phyloP scores from a whole-genome alignment of 352 stramenopile genomes.

The Phytopythium oedochilum region DNA sequence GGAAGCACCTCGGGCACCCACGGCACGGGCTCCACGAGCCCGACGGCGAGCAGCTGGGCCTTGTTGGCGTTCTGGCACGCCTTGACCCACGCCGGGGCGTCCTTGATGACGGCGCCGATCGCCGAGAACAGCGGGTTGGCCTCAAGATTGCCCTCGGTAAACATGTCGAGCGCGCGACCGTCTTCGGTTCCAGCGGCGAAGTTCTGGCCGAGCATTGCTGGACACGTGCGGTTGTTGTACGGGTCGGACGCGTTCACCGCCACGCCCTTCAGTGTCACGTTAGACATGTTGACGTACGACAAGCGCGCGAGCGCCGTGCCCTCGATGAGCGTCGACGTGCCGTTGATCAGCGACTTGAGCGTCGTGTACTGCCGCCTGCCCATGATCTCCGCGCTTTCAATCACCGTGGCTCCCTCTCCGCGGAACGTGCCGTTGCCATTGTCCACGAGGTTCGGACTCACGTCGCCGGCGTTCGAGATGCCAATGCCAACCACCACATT shows the following conservation, averaged over 20 bases:
- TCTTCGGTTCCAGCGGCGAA: slow-evolving; percentile 48
- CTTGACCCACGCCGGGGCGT: slow-evolving; percentile 31
- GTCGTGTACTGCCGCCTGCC: too few species aligned
- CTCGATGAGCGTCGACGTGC: slow-evolving; percentile 22
- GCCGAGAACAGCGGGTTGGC: slow-evolving; percentile 24
- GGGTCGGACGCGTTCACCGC: slow-evolving; percentile 11
- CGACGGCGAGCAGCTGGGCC: slow-evolving; percentile 27
- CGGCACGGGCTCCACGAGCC: slow-evolving; percentile 30
- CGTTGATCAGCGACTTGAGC: too few species aligned
- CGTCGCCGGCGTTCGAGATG: too few species aligned
- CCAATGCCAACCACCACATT: too few species aligned
- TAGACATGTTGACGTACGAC: slow-evolving; percentile 45
- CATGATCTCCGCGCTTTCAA: too few species aligned
- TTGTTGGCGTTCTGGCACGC: slow-evolving; percentile 37
- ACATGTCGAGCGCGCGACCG: slow-evolving; percentile 22
- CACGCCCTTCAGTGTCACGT: slow-evolving; percentile 27
- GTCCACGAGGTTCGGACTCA: too few species aligned
- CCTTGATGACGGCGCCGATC: slow-evolving; percentile 17
- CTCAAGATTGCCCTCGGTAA: slow-evolving; percentile 30
- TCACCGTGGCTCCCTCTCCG: too few species aligned
- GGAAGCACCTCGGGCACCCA: slow-evolving; percentile 46
- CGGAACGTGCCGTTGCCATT: too few species aligned
- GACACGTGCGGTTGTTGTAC: slow-evolving; percentile 35
- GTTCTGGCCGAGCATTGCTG: slow-evolving; percentile 41
- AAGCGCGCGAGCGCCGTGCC: slow-evolving; percentile 22